Conservation (phyloP, 1,139 yeast genomes). For the Debaryomyces udenii region DNA sequence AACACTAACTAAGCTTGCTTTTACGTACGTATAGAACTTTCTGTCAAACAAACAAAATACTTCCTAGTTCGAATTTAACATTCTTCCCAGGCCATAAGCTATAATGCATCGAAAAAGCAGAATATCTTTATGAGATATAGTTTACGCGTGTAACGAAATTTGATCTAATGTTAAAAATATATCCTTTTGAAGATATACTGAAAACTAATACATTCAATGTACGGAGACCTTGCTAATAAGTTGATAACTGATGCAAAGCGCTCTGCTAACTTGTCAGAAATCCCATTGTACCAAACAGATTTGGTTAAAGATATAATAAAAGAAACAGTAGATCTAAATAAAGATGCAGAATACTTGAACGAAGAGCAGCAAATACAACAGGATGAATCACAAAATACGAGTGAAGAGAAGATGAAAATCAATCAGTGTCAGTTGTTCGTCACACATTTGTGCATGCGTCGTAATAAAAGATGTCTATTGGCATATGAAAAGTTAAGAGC, state of each 20-base stretch:
- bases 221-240: slow-evolving; percentile 86
- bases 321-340: slow-evolving; percentile 61
- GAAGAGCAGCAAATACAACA: slow-evolving; percentile 26
- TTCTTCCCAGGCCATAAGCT: too few relatives aligned
- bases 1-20: too few relatives aligned
- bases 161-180: too few relatives aligned
- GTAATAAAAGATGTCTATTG: slow-evolving; percentile 85
- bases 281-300: slow-evolving; percentile 78
- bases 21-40: too few relatives aligned
- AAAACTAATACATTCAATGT: slow-evolving; percentile 50
- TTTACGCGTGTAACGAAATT: background rate
- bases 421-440: slow-evolving; percentile 77
- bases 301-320: slow-evolving; percentile 65
- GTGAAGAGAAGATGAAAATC: slow-evolving; percentile 45
- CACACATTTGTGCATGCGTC: slow-evolving; percentile 76
- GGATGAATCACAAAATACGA: slow-evolving; percentile 25
- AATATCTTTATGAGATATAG: too few relatives aligned
- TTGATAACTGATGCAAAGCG: slow-evolving; percentile 84
- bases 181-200: background rate
- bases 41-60: too few relatives aligned
- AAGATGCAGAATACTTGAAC: slow-evolving; percentile 47
- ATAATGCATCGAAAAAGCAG: too few relatives aligned
- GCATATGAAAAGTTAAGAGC: slow-evolving; percentile 82
- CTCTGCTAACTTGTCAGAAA: slow-evolving; percentile 61
- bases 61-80: too few relatives aligned